phyloP scores from a whole-genome alignment of 192 early-diverging fungal genomes.

The Endogone sp. region DNA sequence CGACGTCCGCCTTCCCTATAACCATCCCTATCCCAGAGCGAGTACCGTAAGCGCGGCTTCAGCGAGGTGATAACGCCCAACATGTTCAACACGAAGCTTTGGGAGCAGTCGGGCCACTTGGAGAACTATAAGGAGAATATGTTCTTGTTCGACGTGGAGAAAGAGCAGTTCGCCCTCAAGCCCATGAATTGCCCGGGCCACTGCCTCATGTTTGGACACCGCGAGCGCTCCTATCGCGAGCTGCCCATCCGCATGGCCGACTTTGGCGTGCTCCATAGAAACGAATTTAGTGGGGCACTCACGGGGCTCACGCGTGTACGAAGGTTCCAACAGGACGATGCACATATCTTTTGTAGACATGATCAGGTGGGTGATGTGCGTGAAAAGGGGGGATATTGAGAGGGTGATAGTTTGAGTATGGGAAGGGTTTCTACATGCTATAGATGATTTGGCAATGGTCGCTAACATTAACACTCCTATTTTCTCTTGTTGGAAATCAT shows the following conservation, averaged over 20 bases:
- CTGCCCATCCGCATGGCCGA: conserved; percentile 93
- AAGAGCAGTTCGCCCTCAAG: conserved; percentile 96
- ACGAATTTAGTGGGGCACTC: conserved; percentile 90
- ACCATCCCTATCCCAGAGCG: conserved; percentile 12
- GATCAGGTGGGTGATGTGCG: conserved; percentile 69
- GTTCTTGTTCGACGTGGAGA: conserved; percentile 93
- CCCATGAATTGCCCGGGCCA: conserved; percentile 99
- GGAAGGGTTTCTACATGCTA: no score
- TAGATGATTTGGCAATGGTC: no score
- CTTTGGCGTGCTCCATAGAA: conserved; percentile 97
- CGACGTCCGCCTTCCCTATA: no score
- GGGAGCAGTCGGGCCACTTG: conserved; percentile 96
- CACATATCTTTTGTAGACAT: conserved; percentile 94
- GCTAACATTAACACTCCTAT: no score
- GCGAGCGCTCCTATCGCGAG: conserved; percentile 94
- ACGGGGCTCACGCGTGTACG: conserved; percentile 94
- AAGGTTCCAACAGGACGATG: conserved; percentile 99
- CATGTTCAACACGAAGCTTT: conserved; percentile 98
- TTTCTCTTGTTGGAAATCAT: conserved; percentile 3
- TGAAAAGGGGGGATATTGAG: conserved; percentile 8
- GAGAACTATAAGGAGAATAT: conserved; percentile 97
- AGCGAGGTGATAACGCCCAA: conserved; percentile 97
- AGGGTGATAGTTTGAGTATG: no score
- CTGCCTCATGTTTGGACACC: conserved; percentile 92
- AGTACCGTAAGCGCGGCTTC: conserved; percentile 93